These are phyloP conservation scores for Rutidosis leptorrhynchoides DNA, from an alignment of 129 eudicot species.

Conservation along the genomic window DNA sequence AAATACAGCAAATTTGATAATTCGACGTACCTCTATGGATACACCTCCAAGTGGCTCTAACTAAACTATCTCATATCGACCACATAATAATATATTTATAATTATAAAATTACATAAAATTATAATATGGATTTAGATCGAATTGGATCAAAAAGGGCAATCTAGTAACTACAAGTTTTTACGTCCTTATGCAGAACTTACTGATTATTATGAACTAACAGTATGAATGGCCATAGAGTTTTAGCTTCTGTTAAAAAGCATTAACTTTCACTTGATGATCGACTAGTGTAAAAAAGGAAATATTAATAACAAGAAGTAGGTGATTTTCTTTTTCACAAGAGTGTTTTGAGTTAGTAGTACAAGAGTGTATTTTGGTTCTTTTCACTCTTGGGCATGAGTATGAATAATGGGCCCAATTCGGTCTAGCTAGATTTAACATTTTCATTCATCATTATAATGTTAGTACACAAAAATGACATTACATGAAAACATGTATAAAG, in stretches of 20 bases:
- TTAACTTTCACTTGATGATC: not conserved
- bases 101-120: not conserved
- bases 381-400: constrained; percentile 23
- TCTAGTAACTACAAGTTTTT: not conserved
- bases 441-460: constrained; percentile 24
- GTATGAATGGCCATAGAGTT: not conserved
- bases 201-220: not conserved
- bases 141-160: constrained; percentile 3
- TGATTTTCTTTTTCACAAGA: constrained; percentile 17
- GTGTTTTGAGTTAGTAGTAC: constrained; percentile 11
- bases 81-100: not conserved
- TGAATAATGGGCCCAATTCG: constrained; percentile 20
- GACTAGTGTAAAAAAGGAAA: not conserved
- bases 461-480: constrained; percentile 22
- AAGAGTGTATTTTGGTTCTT: constrained; percentile 27
- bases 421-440: constrained; percentile 33
- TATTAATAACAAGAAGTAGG: constrained; percentile 21
- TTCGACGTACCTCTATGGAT: not conserved
- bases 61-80: not conserved
- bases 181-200: not conserved
- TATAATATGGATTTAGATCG: not conserved
- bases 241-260: too few relatives aligned
- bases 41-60: not conserved
- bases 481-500: constrained; percentile 37
- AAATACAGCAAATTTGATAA: not conserved